phyloP scores from a whole-genome alignment of 164 flowering plant genomes.

The Annona squamosa region DNA sequence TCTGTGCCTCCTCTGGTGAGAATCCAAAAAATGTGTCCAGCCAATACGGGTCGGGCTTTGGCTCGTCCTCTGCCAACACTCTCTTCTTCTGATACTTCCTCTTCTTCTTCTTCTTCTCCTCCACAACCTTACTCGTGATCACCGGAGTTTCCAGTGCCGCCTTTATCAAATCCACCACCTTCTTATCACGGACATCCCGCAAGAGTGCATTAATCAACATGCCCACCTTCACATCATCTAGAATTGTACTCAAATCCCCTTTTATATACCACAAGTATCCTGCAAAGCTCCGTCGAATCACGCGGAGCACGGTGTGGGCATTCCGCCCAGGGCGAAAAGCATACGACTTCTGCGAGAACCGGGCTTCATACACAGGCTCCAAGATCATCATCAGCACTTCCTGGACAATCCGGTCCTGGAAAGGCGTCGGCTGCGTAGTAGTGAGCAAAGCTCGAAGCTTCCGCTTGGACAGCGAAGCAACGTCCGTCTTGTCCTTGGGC shows the following conservation, averaged over 20 bases:
- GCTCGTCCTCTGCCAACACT: conserved; percentile 89
- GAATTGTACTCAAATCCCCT: conserved; percentile 79
- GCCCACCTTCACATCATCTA: conserved; percentile 91
- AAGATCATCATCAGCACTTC: conserved; percentile 85
- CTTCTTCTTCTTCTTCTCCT: conserved; percentile 49
- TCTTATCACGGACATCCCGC: conserved; percentile 94
- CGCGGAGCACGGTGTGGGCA: conserved; percentile 76
- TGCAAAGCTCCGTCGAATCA: conserved; percentile 76
- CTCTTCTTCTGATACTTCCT: conserved; percentile 93
- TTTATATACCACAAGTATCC: conserved; percentile 92
- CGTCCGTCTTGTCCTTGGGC: conserved; percentile 78
- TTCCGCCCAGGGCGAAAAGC: conserved; percentile 93
- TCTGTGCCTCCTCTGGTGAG: conserved; percentile 92
- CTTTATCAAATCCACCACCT: conserved; percentile 76
- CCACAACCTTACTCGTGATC: conserved; percentile 45
- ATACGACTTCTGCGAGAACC: conserved; percentile 80
- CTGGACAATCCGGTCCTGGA: conserved; percentile 89
- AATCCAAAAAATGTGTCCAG: conserved; percentile 78
- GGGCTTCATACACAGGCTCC: conserved; percentile 84
- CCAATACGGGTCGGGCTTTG: conserved; percentile 98
- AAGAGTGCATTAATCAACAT: conserved; percentile 72
- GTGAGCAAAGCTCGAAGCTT: conserved; percentile 74
- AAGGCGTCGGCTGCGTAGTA: conserved; percentile 70
- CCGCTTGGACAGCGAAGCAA: conserved; percentile 71
- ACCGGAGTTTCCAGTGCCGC: conserved; percentile 75